These are phyloP conservation scores for Fusarium albidum DNA, from an alignment of 2,329 filamentous ascomycete genomes.

Conservation along the genomic window DNA sequence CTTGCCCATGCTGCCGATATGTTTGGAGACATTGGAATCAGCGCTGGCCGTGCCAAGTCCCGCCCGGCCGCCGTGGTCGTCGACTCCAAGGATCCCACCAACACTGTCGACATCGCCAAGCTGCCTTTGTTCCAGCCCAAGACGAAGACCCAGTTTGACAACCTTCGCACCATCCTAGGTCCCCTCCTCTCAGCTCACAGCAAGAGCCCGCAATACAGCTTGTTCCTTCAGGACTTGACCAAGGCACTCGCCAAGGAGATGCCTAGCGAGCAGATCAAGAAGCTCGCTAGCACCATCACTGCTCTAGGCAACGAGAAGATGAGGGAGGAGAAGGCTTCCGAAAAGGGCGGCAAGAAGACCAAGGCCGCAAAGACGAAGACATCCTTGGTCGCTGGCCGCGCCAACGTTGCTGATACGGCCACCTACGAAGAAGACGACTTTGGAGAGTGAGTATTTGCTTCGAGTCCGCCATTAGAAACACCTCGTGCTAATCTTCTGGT, in stretches of 20 bases:
- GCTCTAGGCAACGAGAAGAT: conserved; percentile 96
- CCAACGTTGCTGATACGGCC: conserved; percentile 72
- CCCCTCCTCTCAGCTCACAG: conserved; percentile 78
- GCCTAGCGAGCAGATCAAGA: conserved; percentile 94
- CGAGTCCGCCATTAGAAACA: background rate
- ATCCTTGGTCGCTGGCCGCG: conserved; percentile 73
- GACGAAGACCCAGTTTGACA: conserved; percentile 86
- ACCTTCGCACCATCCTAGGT: conserved; percentile 78
- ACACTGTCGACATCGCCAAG: conserved; percentile 80
- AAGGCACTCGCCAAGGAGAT: conserved; percentile 90
- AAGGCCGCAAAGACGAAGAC: conserved; percentile 98
- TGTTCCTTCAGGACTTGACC: conserved; percentile 90
- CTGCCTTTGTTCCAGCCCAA: conserved; percentile 88
- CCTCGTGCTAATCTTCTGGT: conserved; percentile 28
- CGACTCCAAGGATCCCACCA: conserved; percentile 76
- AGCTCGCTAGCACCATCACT: conserved; percentile 87
- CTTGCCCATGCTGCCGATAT: conserved; percentile 90
- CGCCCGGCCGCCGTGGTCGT: conserved; percentile 72
- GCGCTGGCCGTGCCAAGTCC: conserved; percentile 71
- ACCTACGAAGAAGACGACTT: conserved; percentile 82
- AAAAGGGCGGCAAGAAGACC: conserved; percentile 95
- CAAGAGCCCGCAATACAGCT: conserved; percentile 89
- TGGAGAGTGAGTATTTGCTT: conserved; percentile 75
- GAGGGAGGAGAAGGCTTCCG: conserved; percentile 95
- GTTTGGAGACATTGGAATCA: conserved; percentile 78